Conservation (phyloP, 2,329 filamentous ascomycete genomes). For the Talaromyces sp. region DNA sequence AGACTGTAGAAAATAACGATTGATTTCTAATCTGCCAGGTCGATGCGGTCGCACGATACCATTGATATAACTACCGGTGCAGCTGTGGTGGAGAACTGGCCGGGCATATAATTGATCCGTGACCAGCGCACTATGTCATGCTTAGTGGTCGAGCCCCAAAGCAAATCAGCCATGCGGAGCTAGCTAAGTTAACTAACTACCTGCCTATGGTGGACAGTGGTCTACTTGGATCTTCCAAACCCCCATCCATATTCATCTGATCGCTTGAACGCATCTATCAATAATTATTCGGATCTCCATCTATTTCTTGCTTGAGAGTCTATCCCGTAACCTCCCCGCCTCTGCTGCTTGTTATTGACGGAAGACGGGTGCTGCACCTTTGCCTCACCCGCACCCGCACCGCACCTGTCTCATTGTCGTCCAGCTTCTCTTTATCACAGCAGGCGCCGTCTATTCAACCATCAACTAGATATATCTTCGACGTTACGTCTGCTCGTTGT, state of each 20-base stretch:
- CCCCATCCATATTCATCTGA: not conserved
- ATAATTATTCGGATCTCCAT: not conserved
- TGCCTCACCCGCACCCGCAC: not conserved
- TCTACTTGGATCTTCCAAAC: not conserved
- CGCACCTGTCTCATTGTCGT: not conserved
- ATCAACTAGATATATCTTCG: not conserved
- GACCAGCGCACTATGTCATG: constrained; percentile 13
- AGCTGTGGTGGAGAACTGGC: not conserved
- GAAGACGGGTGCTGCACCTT: not conserved
- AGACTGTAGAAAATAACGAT: not conserved
- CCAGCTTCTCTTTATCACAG: not conserved
- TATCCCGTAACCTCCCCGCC: not conserved
- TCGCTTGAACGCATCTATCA: not conserved
- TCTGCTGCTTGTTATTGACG: not conserved
- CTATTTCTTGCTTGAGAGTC: not conserved
- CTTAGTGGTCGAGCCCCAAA: not conserved
- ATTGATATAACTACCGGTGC: too few species aligned
- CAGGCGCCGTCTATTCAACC: not conserved
- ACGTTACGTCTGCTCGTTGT: not conserved
- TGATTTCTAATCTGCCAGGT: constrained; percentile 2
- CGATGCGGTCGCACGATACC: too few species aligned
- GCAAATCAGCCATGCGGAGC: constrained; percentile 1
- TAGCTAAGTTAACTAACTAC: not conserved
- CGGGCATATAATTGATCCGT: constrained; percentile 4
- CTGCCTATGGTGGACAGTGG: too few species aligned